Base-by-base conservation (phyloP, 208 protist genomes). In the Leishmania guyanensis region DNA sequence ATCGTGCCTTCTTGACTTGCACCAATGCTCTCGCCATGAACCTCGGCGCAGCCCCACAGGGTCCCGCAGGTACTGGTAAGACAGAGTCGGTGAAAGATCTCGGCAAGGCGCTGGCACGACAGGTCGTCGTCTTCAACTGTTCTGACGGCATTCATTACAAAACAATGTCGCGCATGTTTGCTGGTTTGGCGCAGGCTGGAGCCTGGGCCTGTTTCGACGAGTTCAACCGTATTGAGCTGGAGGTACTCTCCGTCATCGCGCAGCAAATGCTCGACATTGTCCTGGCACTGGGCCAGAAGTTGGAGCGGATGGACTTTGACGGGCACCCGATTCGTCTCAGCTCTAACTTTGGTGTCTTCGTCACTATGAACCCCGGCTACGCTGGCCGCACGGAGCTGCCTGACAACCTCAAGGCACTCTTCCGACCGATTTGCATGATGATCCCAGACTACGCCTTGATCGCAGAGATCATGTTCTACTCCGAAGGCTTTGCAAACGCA, bases 351-450 rank as follows among this genome's bases (percentile, higher is more conserved):
- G 97, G 98, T 83, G 97, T 99, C 51, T 99, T 98, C 84, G 98
- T 99, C 85, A 99, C 98, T 29, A 99, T 99, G 98, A 99, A 99
- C 82, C 98, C 98, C 58, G 98, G 98, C 70, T 99, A 99, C 89
- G 97, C 98, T 22, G 99, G 99, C 10, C 95, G 99, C 84, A 98
- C 96, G 20, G 97, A 99, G 83, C 94, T 99, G 62, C 99, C 99
- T 4, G 99, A 99, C 84, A 99, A 99, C 88, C 83, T 99, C 16
- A 99, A 99, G 89, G 95, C 96, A 56, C 88, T 99, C n/a, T 99
- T 99, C 89, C 94, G 98, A 26, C 98, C 98, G 5, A 98, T 99
- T 51, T 98, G 98, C 81, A 99, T 99, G 96, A 99, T 99, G 92
- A 98, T 99, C 76, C 98, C 98, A 14, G 98, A 99, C 91, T 98